Base-by-base conservation (phyloP, 805 yeast genomes). In the Lipomyces starkeyi region DNA sequence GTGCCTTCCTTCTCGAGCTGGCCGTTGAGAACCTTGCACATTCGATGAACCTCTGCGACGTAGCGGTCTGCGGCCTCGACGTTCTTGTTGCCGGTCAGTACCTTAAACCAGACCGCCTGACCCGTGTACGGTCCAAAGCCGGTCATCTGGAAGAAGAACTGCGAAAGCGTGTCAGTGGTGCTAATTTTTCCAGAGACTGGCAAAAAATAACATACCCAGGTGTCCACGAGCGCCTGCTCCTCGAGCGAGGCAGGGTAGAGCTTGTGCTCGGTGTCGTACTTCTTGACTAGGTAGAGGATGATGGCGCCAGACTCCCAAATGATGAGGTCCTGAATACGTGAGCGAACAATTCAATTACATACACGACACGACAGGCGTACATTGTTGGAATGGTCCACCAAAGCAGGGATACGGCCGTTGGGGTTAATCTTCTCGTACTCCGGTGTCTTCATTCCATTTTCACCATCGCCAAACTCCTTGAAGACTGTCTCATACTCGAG, bases 241-340 rank as follows among this genome's bases (percentile, higher is more conserved):
- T 58, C 66, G 55, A 69, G 32, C 27, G 68, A 58, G 34, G 47
- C 72, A 54, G 72, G 72, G 66, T 69, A 69, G 61, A 69, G 68
- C 66, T 64, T 67, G 71, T 69, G 72, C 90, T 90, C 93, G 58
- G 58, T 47, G 61, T 71, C 73, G 69, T 62, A 71, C 76, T 88
- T 89, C 71, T 89, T 86, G 9, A 89, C 93, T 69, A 91, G 79
- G 77, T 91, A 92, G 59, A 90, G 80, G 67, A 91, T 88, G 54
- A 91, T 91, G n/a, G 97, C 91, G 4, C 97, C 97, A 0, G 92
- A 88, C 78, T 91, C 97, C 97, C 97, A 91, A 35, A 91, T 83
- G 3, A 93, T 49, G 35, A 64, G 60, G 47, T 71, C 73, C 69
- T 66, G 32, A 17, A 17, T n/a, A 13, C 7, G 29, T 54, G 34